These are phyloP conservation scores for Vickermania spadyakhi DNA, from an alignment of 208 protist species.

Conservation along the genomic window DNA sequence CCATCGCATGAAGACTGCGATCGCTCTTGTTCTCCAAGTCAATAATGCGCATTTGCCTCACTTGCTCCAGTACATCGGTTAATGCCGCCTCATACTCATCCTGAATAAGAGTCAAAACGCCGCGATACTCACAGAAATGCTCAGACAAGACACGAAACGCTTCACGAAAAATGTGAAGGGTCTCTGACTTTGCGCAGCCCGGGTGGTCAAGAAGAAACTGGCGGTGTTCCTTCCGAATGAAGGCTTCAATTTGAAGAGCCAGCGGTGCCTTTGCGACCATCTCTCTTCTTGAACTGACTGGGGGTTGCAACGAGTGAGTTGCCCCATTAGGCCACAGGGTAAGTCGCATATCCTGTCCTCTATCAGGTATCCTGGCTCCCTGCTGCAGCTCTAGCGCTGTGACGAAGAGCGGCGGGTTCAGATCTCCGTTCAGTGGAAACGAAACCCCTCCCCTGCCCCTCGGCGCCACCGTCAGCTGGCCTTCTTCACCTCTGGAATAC, in stretches of 20 bases:
- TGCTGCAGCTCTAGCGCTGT: background rate
- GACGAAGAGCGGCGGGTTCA: background rate
- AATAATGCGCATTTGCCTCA: slow-evolving; percentile 33
- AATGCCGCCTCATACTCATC: slow-evolving; percentile 80
- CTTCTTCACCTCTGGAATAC: background rate
- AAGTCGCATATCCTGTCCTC: background rate
- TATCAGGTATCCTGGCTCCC: background rate
- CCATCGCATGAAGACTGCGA: slow-evolving; percentile 61
- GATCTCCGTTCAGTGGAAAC: background rate
- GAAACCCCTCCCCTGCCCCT: background rate
- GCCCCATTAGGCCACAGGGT: background rate
- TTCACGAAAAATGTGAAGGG: slow-evolving; percentile 78
- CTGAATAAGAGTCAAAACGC: slow-evolving; percentile 60
- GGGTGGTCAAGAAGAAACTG: slow-evolving; percentile 58
- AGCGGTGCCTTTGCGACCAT: slow-evolving; percentile 51
- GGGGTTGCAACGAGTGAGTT: background rate
- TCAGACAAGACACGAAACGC: slow-evolving; percentile 65
- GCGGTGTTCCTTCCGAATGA: slow-evolving; percentile 66
- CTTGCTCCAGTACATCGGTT: slow-evolving; percentile 32
- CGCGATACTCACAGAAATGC: slow-evolving; percentile 76
- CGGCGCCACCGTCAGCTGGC: background rate
- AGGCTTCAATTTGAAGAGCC: slow-evolving; percentile 74
- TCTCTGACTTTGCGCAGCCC: slow-evolving; percentile 48
- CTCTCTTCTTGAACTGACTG: background rate
- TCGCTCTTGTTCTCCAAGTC: slow-evolving; percentile 69